Percentiles rank a stretch among this genome's conserved stretches.
These are phyloP conservation scores for Grosmannia clavigera DNA, from an alignment of 2,329 filamentous ascomycete genomes.

Conservation along the genomic window DNA sequence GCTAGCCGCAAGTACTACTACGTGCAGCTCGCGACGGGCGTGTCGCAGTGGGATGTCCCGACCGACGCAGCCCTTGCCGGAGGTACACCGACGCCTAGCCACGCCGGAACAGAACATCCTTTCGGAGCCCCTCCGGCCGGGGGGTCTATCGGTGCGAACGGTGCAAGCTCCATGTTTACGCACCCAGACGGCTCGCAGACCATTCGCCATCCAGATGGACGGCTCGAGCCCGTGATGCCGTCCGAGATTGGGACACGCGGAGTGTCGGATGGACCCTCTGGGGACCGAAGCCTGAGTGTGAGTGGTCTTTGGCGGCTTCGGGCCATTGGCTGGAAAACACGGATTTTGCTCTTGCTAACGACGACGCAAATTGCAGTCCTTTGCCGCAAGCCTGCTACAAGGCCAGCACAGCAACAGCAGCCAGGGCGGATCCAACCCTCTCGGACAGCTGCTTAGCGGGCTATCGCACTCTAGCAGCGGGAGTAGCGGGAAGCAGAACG, in stretches of 20 bases:
- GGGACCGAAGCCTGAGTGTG: constrained; percentile 54
- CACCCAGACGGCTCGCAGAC: constrained; percentile 52
- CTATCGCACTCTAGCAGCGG: constrained; percentile 17
- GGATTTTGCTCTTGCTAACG: neutral
- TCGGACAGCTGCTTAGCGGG: constrained; percentile 36
- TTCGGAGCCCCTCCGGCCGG: constrained; percentile 37
- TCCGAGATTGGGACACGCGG: constrained; percentile 28
- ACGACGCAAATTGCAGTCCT: constrained; percentile 28
- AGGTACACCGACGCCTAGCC: constrained; percentile 36
- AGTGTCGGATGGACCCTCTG: constrained; percentile 16
- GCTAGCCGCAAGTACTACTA: constrained; percentile 55
- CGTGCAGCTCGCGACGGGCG: constrained; percentile 59
- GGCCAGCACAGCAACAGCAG: constrained; percentile 26
- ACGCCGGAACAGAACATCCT: constrained; percentile 43
- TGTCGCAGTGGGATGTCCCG: constrained; percentile 63
- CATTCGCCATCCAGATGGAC: constrained; percentile 46
- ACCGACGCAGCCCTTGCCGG: constrained; percentile 50
- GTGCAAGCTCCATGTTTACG: constrained; percentile 34
- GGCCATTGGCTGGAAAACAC: neutral
- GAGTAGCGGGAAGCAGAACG: constrained; percentile 13
- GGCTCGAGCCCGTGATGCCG: constrained; percentile 45
- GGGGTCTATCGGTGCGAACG: neutral
- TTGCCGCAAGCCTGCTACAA: constrained; percentile 47
- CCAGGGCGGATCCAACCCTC: constrained; percentile 25
- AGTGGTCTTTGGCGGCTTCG: constrained; percentile 19